phyloP scores from a whole-genome alignment of 768 basidiomycete genomes.

The Boletales sp. region DNA sequence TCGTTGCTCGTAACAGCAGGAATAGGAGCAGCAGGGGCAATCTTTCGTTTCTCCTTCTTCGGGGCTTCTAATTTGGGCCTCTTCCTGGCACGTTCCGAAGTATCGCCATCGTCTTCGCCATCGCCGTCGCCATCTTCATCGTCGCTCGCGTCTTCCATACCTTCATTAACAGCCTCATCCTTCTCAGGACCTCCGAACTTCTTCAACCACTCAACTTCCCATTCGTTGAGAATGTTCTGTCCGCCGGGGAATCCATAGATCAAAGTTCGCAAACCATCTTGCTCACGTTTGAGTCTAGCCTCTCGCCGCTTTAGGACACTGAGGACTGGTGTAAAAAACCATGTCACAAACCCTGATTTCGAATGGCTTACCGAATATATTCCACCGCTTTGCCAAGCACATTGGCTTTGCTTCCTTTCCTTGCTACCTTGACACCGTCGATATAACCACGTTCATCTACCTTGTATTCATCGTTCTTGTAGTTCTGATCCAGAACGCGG shows the following conservation, averaged over 20 bases:
- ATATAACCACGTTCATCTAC: constrained; percentile 85
- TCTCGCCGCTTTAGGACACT: constrained; percentile 83
- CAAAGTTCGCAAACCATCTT: constrained; percentile 68
- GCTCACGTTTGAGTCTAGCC: constrained; percentile 64
- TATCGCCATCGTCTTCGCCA: constrained; percentile 35
- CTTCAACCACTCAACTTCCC: constrained; percentile 73
- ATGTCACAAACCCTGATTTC: not conserved
- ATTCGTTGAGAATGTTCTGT: constrained; percentile 62
- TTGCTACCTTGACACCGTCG: constrained; percentile 88
- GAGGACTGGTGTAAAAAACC: constrained; percentile 5
- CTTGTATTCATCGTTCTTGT: constrained; percentile 40
- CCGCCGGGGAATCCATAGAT: constrained; percentile 73
- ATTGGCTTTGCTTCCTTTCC: constrained; percentile 89
- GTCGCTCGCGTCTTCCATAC: constrained; percentile 39
- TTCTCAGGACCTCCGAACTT: constrained; percentile 77
- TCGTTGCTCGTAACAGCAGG: constrained; percentile 19
- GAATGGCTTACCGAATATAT: constrained; percentile 60
- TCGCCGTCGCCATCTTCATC: constrained; percentile 45
- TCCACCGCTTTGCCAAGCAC: constrained; percentile 89
- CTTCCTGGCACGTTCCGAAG: constrained; percentile 56
- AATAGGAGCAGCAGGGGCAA: constrained; percentile 29
- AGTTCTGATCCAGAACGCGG: constrained; percentile 63
- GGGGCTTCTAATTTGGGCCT: constrained; percentile 47
- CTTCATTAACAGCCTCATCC: constrained; percentile 56
- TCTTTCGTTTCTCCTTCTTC: constrained; percentile 41